These are phyloP conservation scores for Erythrobasidium hasegawianum DNA, from an alignment of 1,284 basidiomycete species.

Conservation along the genomic window DNA sequence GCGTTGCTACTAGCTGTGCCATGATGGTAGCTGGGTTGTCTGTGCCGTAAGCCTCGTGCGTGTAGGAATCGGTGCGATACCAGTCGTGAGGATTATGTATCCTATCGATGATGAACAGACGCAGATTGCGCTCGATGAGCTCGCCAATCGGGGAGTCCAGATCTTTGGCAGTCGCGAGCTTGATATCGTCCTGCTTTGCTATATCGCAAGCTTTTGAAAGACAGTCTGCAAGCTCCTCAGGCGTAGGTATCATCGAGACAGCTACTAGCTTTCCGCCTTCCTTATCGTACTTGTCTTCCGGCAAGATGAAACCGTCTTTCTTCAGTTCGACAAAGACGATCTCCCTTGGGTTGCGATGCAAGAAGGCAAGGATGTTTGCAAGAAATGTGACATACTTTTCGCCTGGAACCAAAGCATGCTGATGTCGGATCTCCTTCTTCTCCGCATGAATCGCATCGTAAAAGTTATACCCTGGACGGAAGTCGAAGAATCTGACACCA, in stretches of 20 bases:
- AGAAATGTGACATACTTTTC: constrained; percentile 21
- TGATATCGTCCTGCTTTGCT: not conserved
- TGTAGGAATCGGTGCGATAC: constrained; percentile 29
- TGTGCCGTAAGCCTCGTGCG: constrained; percentile 33
- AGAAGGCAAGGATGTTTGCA: constrained; percentile 27
- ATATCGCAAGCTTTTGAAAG: constrained; percentile 4
- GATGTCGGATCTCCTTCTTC: constrained; percentile 24
- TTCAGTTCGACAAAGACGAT: constrained; percentile 36
- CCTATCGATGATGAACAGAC: constrained; percentile 30
- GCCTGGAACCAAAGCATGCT: constrained; percentile 36
- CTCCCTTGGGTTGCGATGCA: constrained; percentile 18
- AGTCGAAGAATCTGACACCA: constrained; percentile 37
- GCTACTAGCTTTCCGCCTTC: constrained; percentile 20
- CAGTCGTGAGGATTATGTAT: constrained; percentile 28
- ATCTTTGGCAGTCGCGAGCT: constrained; percentile 10
- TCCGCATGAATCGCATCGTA: constrained; percentile 22
- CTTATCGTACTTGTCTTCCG: constrained; percentile 6
- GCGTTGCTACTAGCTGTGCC: constrained; percentile 14
- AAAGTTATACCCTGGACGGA: constrained; percentile 30
- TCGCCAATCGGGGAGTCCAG: constrained; percentile 24
- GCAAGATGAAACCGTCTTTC: constrained; percentile 32
- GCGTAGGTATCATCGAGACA: constrained; percentile 30
- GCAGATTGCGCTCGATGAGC: constrained; percentile 17
- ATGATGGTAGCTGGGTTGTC: constrained; percentile 30
- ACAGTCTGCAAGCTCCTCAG: constrained; percentile 10